phyloP scores from a whole-genome alignment of 805 yeast species.

The Saccharomycopsis oosterbeekiorum region DNA sequence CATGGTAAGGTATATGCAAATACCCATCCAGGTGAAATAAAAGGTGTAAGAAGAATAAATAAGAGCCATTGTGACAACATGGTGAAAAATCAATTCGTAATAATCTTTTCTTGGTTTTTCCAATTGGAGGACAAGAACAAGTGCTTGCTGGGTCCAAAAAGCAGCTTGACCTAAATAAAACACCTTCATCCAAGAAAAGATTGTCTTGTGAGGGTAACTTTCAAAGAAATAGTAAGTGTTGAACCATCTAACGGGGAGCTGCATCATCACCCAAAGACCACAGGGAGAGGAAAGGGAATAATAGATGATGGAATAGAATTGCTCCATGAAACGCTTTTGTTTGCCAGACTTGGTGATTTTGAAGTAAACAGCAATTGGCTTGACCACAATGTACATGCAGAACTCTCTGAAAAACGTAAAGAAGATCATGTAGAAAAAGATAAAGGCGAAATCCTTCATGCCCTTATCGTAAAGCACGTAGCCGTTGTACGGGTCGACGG shows the following conservation, averaged over 20 bases:
- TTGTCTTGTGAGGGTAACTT: conserved; percentile 74
- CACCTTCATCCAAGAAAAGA: conserved; percentile 58
- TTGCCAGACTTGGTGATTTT: conserved; percentile 49
- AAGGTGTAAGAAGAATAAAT: conserved; percentile 84
- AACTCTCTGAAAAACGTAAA: conserved; percentile 91
- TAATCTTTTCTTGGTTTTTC: conserved; percentile 96
- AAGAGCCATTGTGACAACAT: conserved; percentile 78
- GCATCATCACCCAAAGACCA: conserved; percentile 82
- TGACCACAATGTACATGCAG: conserved; percentile 68
- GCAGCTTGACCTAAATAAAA: conserved; percentile 91
- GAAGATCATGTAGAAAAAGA: conserved; percentile 68
- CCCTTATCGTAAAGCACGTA: conserved; percentile 78
- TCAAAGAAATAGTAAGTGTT: conserved; percentile 73
- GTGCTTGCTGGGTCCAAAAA: conserved; percentile 95
- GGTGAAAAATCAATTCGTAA: conserved; percentile 85
- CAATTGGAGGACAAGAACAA: conserved; percentile 68
- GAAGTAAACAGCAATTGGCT: conserved; percentile 52
- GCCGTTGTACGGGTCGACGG: conserved; percentile 36
- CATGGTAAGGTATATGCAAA: conserved; percentile 88
- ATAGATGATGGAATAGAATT: conserved; percentile 74
- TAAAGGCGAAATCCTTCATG: conserved; percentile 67
- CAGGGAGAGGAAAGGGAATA: conserved; percentile 74
- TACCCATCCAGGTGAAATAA: conserved; percentile 95
- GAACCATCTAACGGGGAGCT: conserved; percentile 82
- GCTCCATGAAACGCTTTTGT: conserved; percentile 82